Base-by-base conservation (phyloP, 306 rosid genomes). In the Trichosanthes truncata region DNA sequence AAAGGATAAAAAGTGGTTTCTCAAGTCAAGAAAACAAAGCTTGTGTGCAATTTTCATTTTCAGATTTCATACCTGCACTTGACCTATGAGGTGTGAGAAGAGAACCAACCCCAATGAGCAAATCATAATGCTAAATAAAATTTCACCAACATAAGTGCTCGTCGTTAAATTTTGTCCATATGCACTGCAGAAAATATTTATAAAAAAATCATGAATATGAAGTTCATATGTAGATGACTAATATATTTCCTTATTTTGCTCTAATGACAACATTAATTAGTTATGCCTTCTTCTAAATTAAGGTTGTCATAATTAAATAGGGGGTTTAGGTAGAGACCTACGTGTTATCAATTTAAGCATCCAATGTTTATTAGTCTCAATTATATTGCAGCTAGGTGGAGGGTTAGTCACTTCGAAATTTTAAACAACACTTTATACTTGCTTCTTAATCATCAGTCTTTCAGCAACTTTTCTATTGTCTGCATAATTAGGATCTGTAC, bases 71-170 rank as follows among this genome's bases (percentile, higher is more conserved):
- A 94, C 98, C 93, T 95, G 97, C 91, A 95, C 89, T 78, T 95
- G 91, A 57, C 97, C 93, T 18, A 95, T 95, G 81, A 95, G 97
- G 85, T 91, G 97, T 23, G 97, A 88, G 84, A 95, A 92, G 11
- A 92, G 87, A 79, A 91, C 91, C 35, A 92, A 87, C 74, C 98
- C 98, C 12, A 85, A 55, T 0, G 89, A 67, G 84, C 97, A 90
- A 66, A 95, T 88, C 76, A 83, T 68, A 85, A 93, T 87, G 52
- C 89, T 74, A 80, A 92, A 92, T 72, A 87, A 72, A 41, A 86
- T 84, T 83, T 95, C 97, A n/a, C 81, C 87, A 57, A 25, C 33
- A 33, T 60, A 68, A 45, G 88, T 83, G 73, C 96, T 90, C 6
- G 91, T 80, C 4, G 78, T 65, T 61, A 95, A 83, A 83, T 81